phyloP scores from a whole-genome alignment of 2,329 filamentous ascomycete species.

The Pyrenochaeta sp. region DNA sequence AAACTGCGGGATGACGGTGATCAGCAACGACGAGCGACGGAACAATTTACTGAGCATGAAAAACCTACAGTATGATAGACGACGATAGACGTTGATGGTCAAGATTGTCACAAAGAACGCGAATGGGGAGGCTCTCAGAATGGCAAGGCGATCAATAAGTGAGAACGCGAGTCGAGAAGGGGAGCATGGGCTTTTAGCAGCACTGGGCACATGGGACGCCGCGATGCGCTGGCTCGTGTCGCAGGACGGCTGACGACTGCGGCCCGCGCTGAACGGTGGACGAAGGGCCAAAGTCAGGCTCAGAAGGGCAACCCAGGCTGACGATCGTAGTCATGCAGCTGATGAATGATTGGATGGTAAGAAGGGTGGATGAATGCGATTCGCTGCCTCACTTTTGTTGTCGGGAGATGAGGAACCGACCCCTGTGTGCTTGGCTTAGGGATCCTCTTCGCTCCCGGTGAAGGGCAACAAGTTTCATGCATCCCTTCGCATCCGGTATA shows the following conservation, averaged over 20 bases:
- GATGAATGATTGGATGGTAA: conserved; percentile 29
- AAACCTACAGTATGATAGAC: conserved; percentile 25
- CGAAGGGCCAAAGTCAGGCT: conserved; percentile 29
- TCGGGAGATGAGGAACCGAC: conserved; percentile 15
- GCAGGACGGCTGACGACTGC: conserved; percentile 39
- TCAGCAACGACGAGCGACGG: conserved; percentile 27
- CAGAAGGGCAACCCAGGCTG: conserved; percentile 40
- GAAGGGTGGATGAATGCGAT: conserved; percentile 18
- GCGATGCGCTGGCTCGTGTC: conserved; percentile 47
- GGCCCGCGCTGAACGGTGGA: conserved; percentile 31
- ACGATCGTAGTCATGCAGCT: conserved; percentile 23
- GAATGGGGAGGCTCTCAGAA: conserved; percentile 25
- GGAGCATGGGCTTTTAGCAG: conserved; percentile 38
- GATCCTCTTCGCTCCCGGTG: conserved; percentile 14
- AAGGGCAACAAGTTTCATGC: conserved; percentile 32
- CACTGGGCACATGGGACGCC: conserved; percentile 11
- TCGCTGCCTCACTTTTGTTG: conserved; percentile 39
- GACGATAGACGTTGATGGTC: not conserved
- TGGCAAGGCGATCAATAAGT: conserved; percentile 39
- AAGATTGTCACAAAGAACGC: conserved; percentile 7
- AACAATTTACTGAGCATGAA: conserved; percentile 17
- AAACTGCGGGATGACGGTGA: conserved; percentile 30
- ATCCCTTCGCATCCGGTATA: conserved; percentile 26
- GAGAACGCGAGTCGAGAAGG: conserved; percentile 32
- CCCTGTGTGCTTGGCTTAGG: conserved; percentile 16